These are phyloP conservation scores for Penicillium rolfsii DNA, from an alignment of 2,329 filamentous ascomycete species.

Conservation along the genomic window DNA sequence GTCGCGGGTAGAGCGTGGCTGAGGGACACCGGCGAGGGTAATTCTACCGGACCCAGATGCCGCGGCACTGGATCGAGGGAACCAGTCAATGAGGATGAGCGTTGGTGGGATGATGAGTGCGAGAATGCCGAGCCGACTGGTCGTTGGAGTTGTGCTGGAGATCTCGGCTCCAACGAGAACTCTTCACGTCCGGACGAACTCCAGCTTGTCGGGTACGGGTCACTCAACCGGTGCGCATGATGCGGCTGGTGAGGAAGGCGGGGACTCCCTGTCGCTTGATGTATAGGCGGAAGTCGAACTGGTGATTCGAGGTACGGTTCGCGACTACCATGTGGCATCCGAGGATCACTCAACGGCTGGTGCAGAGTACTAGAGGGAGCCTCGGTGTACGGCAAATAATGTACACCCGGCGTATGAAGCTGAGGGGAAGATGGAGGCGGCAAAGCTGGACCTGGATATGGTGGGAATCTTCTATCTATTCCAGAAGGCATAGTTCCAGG, in stretches of 20 bases:
- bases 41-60: slow-evolving; percentile 25
- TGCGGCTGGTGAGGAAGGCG: slow-evolving; percentile 25
- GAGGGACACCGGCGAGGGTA: slow-evolving; percentile 24
- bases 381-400: slow-evolving; percentile 36
- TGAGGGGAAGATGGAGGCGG: slow-evolving; percentile 39
- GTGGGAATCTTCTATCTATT: slow-evolving; percentile 32
- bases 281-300: slow-evolving; percentile 44
- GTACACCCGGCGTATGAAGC: slow-evolving; percentile 32
- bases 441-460: slow-evolving; percentile 35
- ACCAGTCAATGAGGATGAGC: slow-evolving; percentile 27
- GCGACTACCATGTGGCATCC: slow-evolving; percentile 31
- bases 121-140: slow-evolving; percentile 35
- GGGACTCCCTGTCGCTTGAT: slow-evolving; percentile 36
- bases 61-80: slow-evolving; percentile 30
- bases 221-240: slow-evolving; percentile 39
- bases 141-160: slow-evolving; percentile 21
- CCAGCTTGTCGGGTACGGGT: slow-evolving; percentile 38
- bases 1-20: slow-evolving; percentile 23
- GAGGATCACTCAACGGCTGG: slow-evolving; percentile 30
- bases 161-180: slow-evolving; percentile 26
- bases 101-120: slow-evolving; percentile 31
- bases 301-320: slow-evolving; percentile 39
- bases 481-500: slow-evolving; percentile 24
- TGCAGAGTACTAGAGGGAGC: slow-evolving; percentile 31
- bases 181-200: slow-evolving; percentile 30